phyloP scores from a whole-genome alignment of 2,329 filamentous ascomycete genomes.

The Colletotrichum kahawae region DNA sequence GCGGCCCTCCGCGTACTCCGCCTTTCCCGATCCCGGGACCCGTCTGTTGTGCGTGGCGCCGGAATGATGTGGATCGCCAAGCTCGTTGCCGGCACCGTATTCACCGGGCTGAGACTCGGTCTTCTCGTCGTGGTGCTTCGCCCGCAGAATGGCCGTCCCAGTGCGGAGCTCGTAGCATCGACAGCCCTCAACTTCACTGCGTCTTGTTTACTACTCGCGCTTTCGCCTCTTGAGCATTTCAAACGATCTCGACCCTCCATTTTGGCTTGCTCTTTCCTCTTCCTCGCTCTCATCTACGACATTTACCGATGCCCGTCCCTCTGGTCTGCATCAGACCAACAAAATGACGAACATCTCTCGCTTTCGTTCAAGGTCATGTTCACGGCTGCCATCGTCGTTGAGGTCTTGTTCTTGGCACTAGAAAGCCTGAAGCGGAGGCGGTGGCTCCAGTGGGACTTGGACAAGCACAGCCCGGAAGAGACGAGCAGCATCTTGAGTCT shows the following conservation, averaged over 20 bases:
- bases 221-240: not conserved
- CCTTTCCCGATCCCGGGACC: not conserved
- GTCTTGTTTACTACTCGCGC: not conserved
- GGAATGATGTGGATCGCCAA: not conserved
- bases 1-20: not conserved
- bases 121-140: not conserved
- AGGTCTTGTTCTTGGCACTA: not conserved
- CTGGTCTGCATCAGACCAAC: not conserved
- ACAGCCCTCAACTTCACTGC: not conserved
- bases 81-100: not conserved
- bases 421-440: not conserved
- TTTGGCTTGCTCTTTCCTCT: not conserved
- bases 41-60: not conserved
- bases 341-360: not conserved
- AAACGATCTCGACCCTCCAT: not conserved
- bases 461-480: conserved; percentile 13
- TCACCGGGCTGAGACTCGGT: not conserved
- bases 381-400: not conserved
- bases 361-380: not conserved
- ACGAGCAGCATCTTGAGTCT: conserved; percentile 24
- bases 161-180: not conserved
- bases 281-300: not conserved
- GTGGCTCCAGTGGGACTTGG: not conserved
- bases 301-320: not conserved
- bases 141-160: not conserved